phyloP scores from a whole-genome alignment of 2,329 filamentous ascomycete genomes.

The Pseudocercospora cruenta region DNA sequence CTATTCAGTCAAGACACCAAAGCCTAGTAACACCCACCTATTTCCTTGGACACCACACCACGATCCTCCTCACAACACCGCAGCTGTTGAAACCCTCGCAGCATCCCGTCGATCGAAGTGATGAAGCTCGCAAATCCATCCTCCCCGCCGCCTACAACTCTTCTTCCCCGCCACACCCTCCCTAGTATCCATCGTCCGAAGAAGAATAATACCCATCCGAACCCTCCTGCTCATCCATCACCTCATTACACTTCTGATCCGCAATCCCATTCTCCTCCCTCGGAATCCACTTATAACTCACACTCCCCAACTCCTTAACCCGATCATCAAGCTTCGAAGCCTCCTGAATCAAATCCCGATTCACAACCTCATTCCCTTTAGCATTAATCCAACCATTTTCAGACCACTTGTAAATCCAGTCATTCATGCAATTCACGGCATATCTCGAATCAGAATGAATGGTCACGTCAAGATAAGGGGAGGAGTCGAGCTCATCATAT shows the following conservation, averaged over 20 bases:
- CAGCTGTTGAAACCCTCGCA: background rate
- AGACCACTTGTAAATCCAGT: slow-evolving; percentile 18
- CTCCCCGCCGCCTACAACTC: too few species aligned
- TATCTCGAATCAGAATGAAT: slow-evolving; percentile 21
- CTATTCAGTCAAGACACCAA: background rate
- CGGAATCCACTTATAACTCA: slow-evolving; percentile 18
- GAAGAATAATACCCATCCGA: background rate
- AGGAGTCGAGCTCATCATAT: background rate
- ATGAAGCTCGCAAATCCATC: background rate
- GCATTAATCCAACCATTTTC: slow-evolving; percentile 17
- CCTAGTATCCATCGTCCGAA: background rate
- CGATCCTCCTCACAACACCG: background rate
- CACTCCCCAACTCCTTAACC: slow-evolving; percentile 6
- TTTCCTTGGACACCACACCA: background rate
- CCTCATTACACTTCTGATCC: background rate
- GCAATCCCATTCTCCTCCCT: slow-evolving; percentile 8
- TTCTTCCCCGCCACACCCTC: background rate
- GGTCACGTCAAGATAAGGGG: background rate
- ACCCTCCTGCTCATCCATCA: background rate
- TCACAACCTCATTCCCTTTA: slow-evolving; percentile 8
- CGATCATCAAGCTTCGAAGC: slow-evolving; percentile 9
- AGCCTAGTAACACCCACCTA: background rate
- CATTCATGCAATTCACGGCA: slow-evolving; percentile 17
- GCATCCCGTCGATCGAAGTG: background rate
- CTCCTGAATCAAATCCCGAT: slow-evolving; percentile 15